These are phyloP conservation scores for Neostapfia colusana DNA, from an alignment of 176 grass and related monocot genomes.

Conservation along the genomic window DNA sequence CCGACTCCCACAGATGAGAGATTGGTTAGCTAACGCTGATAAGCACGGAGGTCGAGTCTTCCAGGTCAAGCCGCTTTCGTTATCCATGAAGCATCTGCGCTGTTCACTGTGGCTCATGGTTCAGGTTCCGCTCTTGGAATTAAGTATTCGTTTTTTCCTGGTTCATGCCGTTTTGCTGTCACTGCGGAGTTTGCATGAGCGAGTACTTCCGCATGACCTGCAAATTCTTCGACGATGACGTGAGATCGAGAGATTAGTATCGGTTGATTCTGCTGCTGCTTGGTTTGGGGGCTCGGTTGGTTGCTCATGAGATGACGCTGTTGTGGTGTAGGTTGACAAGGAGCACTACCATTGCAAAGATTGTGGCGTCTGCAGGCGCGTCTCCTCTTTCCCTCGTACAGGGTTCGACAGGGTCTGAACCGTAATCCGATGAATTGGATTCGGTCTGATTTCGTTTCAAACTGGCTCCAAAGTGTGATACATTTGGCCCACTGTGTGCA, in stretches of 20 bases:
- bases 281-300: neutral
- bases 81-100: neutral
- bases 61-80: neutral
- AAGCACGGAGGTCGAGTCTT: neutral
- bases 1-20: neutral
- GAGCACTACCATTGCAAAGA: conserved; percentile 77
- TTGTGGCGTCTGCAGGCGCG: conserved; percentile 88
- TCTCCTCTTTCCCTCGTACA: neutral
- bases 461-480: neutral
- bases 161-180: conserved; percentile 49
- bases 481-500: neutral
- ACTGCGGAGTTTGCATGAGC: conserved; percentile 85
- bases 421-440: neutral
- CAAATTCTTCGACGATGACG: conserved; percentile 81
- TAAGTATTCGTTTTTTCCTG: too few species aligned
- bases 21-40: neutral
- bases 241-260: conserved; percentile 26
- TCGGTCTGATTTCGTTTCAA: neutral
- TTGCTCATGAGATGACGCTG: conserved; percentile 18
- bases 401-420: neutral
- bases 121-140: too few species aligned
- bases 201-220: conserved; percentile 79
- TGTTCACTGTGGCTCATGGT: neutral
- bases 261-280: neutral
- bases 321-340: conserved; percentile 54